Conservation (phyloP, 768 basidiomycete species). For the Tylopilus felleus region DNA sequence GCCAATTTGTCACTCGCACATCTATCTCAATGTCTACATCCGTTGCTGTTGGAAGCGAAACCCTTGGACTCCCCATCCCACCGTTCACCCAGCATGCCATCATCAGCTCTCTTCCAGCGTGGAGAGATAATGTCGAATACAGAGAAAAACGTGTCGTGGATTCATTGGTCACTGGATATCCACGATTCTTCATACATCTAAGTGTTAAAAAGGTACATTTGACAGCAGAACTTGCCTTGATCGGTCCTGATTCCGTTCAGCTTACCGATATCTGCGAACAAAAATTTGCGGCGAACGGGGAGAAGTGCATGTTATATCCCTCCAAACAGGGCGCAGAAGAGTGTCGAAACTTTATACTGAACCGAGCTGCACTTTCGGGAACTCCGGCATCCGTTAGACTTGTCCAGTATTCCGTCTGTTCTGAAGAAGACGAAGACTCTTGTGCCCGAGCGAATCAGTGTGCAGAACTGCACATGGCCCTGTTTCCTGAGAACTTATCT, state of each 20-base stretch:
- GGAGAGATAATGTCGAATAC: too few relatives aligned
- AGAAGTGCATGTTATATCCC: constrained; percentile 77
- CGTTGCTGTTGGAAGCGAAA: too few relatives aligned
- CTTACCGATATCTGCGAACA: too few relatives aligned
- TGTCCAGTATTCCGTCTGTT: constrained; percentile 69
- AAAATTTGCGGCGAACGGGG: constrained; percentile 37
- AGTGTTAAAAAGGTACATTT: constrained; percentile 74
- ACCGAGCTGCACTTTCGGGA: constrained; percentile 43
- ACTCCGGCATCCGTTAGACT: constrained; percentile 48
- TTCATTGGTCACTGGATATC: too few relatives aligned
- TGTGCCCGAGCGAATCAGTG: constrained; percentile 28
- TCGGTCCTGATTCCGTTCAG: neutral
- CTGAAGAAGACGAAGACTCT: constrained; percentile 54
- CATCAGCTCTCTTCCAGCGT: too few relatives aligned
- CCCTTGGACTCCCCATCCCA: too few relatives aligned
- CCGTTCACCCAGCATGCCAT: too few relatives aligned
- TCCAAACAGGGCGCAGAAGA: constrained; percentile 67
- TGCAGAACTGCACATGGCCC: constrained; percentile 73
- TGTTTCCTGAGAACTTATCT: constrained; percentile 64
- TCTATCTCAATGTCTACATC: too few relatives aligned
- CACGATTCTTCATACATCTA: constrained; percentile 89
- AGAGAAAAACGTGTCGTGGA: too few relatives aligned
- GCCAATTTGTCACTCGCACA: too few relatives aligned
- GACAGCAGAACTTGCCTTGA: neutral
- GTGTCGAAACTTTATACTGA: constrained; percentile 70